A percentile compares a stretch with the other conserved stretches of the same genome.
These are phyloP conservation scores for Orbilia blumenaviensis DNA, from an alignment of 2,329 filamentous ascomycete species.

Conservation along the genomic window DNA sequence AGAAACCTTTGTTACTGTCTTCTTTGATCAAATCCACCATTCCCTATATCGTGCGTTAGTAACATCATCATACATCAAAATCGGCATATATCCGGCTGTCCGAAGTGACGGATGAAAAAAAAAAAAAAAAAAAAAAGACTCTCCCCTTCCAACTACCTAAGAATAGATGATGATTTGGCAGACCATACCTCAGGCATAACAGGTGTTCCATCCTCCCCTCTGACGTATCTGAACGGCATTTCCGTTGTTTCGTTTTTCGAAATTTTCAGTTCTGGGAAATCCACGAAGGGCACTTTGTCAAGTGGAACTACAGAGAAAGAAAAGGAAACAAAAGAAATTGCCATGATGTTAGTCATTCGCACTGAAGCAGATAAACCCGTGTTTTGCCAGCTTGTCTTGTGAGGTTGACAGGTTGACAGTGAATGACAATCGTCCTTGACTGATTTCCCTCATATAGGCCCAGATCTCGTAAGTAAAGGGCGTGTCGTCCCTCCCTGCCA, in stretches of 20 bases:
- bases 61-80: background rate
- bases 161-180: background rate
- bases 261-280: conserved; percentile 88
- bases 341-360: background rate
- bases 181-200: conserved; percentile 85
- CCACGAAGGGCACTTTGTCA: conserved; percentile 80
- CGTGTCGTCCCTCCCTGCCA: no score
- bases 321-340: no score
- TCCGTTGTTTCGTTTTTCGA: conserved; percentile 91
- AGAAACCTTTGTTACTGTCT: conserved; percentile 90
- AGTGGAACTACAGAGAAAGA: conserved; percentile 72
- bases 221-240: conserved; percentile 97
- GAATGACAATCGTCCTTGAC: no score
- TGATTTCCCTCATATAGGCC: no score
- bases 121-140: no score
- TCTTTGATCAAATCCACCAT: conserved; percentile 94
- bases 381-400: no score
- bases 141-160: background rate
- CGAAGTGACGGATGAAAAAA: no score
- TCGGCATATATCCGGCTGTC: no score
- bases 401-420: no score
- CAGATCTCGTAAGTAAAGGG: no score
- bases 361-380: background rate
- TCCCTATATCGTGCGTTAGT: conserved; percentile 67
- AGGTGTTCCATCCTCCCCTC: conserved; percentile 74